Evolutionary conservation across 148 eudicot species (phyloP), one percentile per base, ranked within the genome.

Genomic region (Drosera capensis): DNA sequence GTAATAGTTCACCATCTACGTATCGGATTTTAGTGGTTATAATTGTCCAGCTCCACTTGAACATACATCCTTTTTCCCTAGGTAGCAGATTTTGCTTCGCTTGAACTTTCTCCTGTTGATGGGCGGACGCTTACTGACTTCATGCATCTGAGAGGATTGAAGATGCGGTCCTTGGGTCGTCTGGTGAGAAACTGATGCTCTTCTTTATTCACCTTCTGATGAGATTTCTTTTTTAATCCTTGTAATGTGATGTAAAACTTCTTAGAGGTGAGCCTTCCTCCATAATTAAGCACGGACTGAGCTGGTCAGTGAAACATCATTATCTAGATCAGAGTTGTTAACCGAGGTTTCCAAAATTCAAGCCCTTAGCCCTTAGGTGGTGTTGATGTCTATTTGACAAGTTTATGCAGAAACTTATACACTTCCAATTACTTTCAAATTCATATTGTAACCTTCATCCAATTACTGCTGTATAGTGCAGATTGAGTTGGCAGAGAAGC

Each of bases 101-200:
- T 90, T 52, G 99, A 90, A 74, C 99, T 90, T 56, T 90, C 99
- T 46, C 99, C 99, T 43, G 99, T 90, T 46, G 99, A 90, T 68
- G 99, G 99, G 23, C 93, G 99, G 40, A 80, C 93, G 12, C 73
- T 90, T 30, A 85, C 95, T n/a, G 99, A 90, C 45, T 90, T 90
- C 72, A 90, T 90, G 99, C 99, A 90, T 72, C 72, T 90, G 52
- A 67, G 99, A 63, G 99, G 99, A 66, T 62, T 90, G 54, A 72
- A 72, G 69, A 85, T 90, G 85, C 65, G 71, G 26, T 85, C 95
- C 43, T 66, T 90, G 71, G 99, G 95, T 64, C 80, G 73, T 38
- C 93, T 90, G 94, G 99, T 90, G 49, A 72, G 94, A 40, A 48
- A 43, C 24, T 30, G 24, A 31, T 34, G 42, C 39, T 40, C 20